Base-by-base conservation (phyloP, 495 filamentous ascomycete genomes). In the Penicillium dipodomyicola region DNA sequence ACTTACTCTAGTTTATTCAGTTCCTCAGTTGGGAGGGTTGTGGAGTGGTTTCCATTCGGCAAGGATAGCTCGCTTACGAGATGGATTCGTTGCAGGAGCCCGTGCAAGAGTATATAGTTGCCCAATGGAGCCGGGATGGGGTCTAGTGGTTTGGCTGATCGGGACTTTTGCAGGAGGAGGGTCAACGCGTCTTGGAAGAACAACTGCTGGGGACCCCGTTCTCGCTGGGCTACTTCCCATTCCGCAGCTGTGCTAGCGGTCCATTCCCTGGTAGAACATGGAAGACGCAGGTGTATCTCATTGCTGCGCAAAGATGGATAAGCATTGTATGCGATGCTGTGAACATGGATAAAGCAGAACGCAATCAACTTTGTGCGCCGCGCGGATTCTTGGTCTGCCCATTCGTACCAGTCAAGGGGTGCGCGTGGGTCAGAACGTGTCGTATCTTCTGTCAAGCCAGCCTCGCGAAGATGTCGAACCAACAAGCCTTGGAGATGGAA, bases 201-300 rank as follows among this genome's bases (percentile, higher is more conserved):
- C 10, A 74, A 42, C 27, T 74, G 71, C 40, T 69, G 70, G 45
- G 70, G 64, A 5, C 66, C 65, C 22, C 63, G 49, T 19, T 69
- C 70, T 41, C 62, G 62, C 39, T 71, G 66, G 22, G 71, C 66
- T 40, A 55, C 56, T 51, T 73, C 69, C 72, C 72, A 75, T 39
- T 73, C 69, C 14, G 54, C 52, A 10, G 65, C 61, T 17, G 56
- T 71, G 35, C 56, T 61, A 17, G 72, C 71, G 20, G 63, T 72
- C 72, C 72, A 75, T 53, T 72, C 71, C 17, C 60, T 67, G n/a
- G 71, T 73, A 3, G 67, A 72, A 30, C 71, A 75, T n/a, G 71
- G 71, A 0, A 75, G 62, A 10, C 69, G 69, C 46, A 75, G 60
- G 35, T 75, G 71, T 12, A 75, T 66, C 49, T 75, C 72, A 47